Evolutionary conservation across 345 rosid genomes (phyloP).

Genomic region (Leavenworthia alabamica): DNA sequence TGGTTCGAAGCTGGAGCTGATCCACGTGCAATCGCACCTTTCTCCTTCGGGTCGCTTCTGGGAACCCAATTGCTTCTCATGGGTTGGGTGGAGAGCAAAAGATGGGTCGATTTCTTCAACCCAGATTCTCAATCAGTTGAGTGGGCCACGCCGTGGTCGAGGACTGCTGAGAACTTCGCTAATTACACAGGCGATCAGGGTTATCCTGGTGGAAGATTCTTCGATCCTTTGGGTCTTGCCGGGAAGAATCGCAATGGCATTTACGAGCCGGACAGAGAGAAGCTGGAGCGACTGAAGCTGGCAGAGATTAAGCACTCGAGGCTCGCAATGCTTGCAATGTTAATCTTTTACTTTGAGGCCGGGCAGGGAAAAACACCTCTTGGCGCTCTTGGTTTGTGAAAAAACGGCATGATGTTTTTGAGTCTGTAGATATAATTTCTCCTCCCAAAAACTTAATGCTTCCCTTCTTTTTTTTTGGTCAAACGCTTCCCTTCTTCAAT

Average conservation of each 20-base stretch:
- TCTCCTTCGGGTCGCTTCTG: constrained; percentile 78
- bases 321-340: constrained; percentile 90
- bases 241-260: constrained; percentile 59
- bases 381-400: constrained; percentile 85
- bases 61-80: constrained; percentile 89
- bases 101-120: constrained; percentile 98
- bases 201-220: constrained; percentile 95
- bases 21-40: constrained; percentile 76
- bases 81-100: constrained; percentile 99
- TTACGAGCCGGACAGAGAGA: constrained; percentile 66
- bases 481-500: constrained; percentile 11
- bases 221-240: constrained; percentile 72
- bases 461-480: no score
- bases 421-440: constrained; percentile 29
- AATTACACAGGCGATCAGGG: constrained; percentile 92
- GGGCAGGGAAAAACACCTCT: constrained; percentile 98
- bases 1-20: constrained; percentile 99
- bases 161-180: constrained; percentile 74
- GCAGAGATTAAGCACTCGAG: constrained; percentile 99
- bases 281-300: constrained; percentile 79
- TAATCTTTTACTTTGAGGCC: constrained; percentile 91
- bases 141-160: constrained; percentile 99
- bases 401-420: constrained; percentile 16
- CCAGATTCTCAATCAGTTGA: constrained; percentile 90
- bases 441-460: constrained; percentile 17